Evolutionary conservation across 768 basidiomycete genomes (phyloP).

Genomic region (Kwoniella botswanensis): DNA sequence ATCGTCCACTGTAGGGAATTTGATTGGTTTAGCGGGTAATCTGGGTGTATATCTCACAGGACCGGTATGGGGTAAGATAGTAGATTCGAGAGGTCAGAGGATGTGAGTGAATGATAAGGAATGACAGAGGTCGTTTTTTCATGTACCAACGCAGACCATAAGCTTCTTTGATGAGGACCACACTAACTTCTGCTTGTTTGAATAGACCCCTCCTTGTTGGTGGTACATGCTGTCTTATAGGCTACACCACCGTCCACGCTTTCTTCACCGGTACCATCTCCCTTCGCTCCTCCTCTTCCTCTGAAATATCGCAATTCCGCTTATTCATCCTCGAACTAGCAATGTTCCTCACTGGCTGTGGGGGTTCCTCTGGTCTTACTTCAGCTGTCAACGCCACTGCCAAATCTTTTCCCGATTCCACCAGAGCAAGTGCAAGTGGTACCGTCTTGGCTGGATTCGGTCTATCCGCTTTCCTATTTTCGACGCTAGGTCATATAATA

Average conservation of each 20-base stretch:
- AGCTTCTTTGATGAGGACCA: background rate
- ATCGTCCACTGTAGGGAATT: conserved; percentile 78
- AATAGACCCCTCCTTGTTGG: conserved; percentile 66
- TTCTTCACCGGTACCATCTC: conserved; percentile 67
- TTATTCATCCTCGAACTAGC: conserved; percentile 67
- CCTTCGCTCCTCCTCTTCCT: conserved; percentile 52
- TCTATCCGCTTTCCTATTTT: conserved; percentile 88
- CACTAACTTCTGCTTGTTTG: background rate
- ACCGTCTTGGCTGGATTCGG: conserved; percentile 86
- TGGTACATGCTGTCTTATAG: conserved; percentile 68
- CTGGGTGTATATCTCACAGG: conserved; percentile 79
- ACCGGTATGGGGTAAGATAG: conserved; percentile 78
- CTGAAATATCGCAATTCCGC: conserved; percentile 33
- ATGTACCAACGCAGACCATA: background rate
- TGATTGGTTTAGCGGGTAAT: conserved; percentile 66
- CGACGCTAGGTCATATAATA: conserved; percentile 70
- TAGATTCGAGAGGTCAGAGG: conserved; percentile 74
- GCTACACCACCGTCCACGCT: conserved; percentile 75
- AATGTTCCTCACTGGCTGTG: conserved; percentile 75
- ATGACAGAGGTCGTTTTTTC: background rate
- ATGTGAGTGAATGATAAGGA: conserved; percentile 41
- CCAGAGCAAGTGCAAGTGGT: conserved; percentile 74
- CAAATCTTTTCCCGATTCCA: conserved; percentile 75
- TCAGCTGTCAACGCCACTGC: conserved; percentile 81
- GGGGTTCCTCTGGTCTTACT: conserved; percentile 73